A percentile compares a stretch with the other conserved stretches of the same genome.
Evolutionary conservation across 345 rosid genomes (phyloP).

Genomic region (Crucihimalaya himalaica): DNA sequence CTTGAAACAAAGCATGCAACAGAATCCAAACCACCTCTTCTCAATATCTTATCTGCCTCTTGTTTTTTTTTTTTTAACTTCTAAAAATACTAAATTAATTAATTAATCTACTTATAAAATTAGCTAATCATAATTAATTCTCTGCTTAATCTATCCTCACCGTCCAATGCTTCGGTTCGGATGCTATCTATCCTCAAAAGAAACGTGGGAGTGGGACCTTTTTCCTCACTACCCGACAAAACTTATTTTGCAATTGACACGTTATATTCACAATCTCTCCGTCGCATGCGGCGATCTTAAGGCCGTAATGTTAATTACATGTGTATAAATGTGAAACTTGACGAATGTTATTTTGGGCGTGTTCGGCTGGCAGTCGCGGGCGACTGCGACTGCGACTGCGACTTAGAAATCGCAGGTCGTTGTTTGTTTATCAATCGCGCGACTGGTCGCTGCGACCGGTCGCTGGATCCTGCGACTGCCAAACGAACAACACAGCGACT

Average conservation of each 20-base stretch:
- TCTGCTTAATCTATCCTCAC: not conserved
- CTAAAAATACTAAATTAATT: not conserved
- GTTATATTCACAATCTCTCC: not conserved
- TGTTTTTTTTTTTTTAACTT: not conserved
- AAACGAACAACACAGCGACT: too few species aligned
- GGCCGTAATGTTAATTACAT: not conserved
- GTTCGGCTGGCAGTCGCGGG: too few species aligned
- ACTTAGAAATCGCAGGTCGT: too few species aligned
- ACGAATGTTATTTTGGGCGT: too few species aligned
- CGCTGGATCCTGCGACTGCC: too few species aligned
- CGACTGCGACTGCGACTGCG: too few species aligned
- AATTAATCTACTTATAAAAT: not conserved
- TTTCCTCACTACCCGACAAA: constrained; percentile 15
- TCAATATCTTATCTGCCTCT: constrained; percentile 17
- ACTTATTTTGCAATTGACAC: not conserved
- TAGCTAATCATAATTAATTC: not conserved
- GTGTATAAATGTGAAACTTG: not conserved
- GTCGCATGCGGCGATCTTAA: constrained; percentile 13
- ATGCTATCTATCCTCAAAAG: not conserved
- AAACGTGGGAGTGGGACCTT: not conserved
- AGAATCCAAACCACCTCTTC: constrained; percentile 6
- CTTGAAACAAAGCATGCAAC: constrained; percentile 32
- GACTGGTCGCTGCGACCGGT: too few species aligned
- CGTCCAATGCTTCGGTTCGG: constrained; percentile 12
- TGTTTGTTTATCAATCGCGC: too few species aligned